Base-by-base conservation (phyloP, 306 rosid species). In the Cucumis melo region DNA sequence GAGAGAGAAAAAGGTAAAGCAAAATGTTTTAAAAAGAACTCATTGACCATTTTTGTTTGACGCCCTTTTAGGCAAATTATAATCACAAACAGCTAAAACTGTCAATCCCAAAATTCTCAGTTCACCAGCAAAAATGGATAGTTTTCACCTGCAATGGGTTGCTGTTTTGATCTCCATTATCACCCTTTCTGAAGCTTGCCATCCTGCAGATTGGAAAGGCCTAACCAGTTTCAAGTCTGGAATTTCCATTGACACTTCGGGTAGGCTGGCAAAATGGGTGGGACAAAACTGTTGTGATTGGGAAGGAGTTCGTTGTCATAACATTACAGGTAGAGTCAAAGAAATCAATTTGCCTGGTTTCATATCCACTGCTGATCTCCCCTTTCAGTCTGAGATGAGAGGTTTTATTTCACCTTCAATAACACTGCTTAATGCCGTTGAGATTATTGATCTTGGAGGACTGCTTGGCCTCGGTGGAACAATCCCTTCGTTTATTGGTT, bases 231-330 rank as follows among this genome's bases (percentile, higher is more conserved):
- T 92, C 89, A 90, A 87, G 82, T 77, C 75, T 68, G 90, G 81
- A 23, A 83, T 92, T 75, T 85, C 67, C 12, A 75, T 68, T 4
- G 97, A 92, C 73, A 77, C 89, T 36, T 88, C 93, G 21, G 91
- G 86, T 21, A 81, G 90, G 17, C 55, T 92, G 42, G 82, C 76
- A 0, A 83, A 70, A 71, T 92, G 96, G 96, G 68, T 78, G 38
- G 91, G 86, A 17, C 57, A 24, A 7, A 83, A 42, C 27, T 90
- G 93, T 54, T 92, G 91, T 75, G 77, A 75, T 0, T 88, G 97
- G 97, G 85, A 87, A 78, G 96, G 93, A 23, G 74, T 92, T 75
- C 72, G 84, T 4, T 92, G 96, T 72, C 86, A 88, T 17, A 78
- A 83, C 44, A 71, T 58, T 67, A 88, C 83, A 41, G 82, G 84